These are phyloP conservation scores for Cercospora berteroae DNA, from an alignment of 2,329 filamentous ascomycete species.

Conservation along the genomic window DNA sequence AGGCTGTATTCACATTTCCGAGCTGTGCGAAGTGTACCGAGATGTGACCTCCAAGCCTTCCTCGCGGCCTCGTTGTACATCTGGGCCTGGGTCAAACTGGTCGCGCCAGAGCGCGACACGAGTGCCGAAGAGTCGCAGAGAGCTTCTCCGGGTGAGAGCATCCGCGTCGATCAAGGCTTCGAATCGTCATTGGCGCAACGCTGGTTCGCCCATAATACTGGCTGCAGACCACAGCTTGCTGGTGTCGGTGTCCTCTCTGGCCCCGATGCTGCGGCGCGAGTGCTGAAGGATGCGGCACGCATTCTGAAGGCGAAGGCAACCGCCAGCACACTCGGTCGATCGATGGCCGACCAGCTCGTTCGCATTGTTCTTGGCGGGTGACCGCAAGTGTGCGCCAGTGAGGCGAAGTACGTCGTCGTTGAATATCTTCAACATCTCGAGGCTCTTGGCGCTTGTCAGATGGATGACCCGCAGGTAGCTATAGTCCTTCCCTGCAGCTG, in stretches of 20 bases:
- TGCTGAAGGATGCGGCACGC: slow-evolving; percentile 9
- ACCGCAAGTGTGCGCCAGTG: background rate
- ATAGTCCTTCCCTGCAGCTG: background rate
- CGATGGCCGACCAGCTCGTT: slow-evolving; percentile 12
- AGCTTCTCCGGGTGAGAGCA: background rate
- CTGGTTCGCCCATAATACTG: slow-evolving; percentile 1
- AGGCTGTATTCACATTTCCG: slow-evolving; percentile 3
- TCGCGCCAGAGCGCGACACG: background rate
- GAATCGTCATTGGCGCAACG: slow-evolving; percentile 3
- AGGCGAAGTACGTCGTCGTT: slow-evolving; percentile 1
- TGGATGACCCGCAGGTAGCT: slow-evolving; percentile 8
- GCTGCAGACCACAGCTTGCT: slow-evolving; percentile 4
- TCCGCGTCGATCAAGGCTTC: slow-evolving; percentile 10
- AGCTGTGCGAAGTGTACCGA: background rate
- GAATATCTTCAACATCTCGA: background rate
- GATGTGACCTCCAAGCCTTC: slow-evolving; percentile 8
- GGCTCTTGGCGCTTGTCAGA: background rate
- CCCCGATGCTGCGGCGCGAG: slow-evolving; percentile 8
- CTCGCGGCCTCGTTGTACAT: slow-evolving; percentile 6
- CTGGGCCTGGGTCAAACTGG: background rate
- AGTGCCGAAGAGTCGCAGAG: background rate
- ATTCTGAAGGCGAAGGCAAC: slow-evolving; percentile 10
- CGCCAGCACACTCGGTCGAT: slow-evolving; percentile 8
- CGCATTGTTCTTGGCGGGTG: slow-evolving; percentile 8
- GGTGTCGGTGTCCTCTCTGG: slow-evolving; percentile 10